Base-by-base conservation (phyloP, 1,139 yeast genomes). In the Lipomyces yarrowii region DNA sequence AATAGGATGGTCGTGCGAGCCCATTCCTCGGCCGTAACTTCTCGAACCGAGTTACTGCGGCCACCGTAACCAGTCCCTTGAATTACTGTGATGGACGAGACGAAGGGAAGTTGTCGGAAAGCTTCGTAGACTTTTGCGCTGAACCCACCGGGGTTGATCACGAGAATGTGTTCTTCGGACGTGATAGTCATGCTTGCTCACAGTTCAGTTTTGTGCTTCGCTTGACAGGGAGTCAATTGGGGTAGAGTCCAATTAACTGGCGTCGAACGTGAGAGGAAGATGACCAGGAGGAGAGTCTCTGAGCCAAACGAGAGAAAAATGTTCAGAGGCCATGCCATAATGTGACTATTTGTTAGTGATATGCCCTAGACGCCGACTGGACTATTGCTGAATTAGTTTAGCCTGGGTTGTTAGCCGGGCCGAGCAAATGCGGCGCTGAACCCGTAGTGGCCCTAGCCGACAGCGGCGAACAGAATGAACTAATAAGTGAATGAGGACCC, bases 21-120 rank as follows among this genome's bases (percentile, higher is more conserved):
- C 68, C 68, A 65, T 55, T 64, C 64, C 35, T 65, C 68, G 51
- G 56, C 64, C n/a, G 68, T 57, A 15, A 61, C 32, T 13, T 56
- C 59, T 23, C 64, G 62, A 8, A 42, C 18, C 2, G 68, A 58
- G 8, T 23, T 15, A 39, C 68, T 56, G 33, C 59, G 33, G 48
- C 67, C 63, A 32, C 64, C 68, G 51, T 54, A 55, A 55, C 68
- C 68, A 39, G 18, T 42, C 53, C 57, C 64, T 21, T 48, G 60
- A 35, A 65, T 30, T 57, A 65, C 32, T 11, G 68, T 65, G 56
- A 65, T 57, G 30, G 68, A 64, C 54, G 54, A 61, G 58, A 65
- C 61, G 55, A 33, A 60, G 21, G 68, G 68, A 13, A 65, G 54
- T 26, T 18, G 15, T 21, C 37, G 51, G 60, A 65, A 60, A 0